phyloP scores from a whole-genome alignment of 495 filamentous ascomycete species.

The Penicillium subrubescens region DNA sequence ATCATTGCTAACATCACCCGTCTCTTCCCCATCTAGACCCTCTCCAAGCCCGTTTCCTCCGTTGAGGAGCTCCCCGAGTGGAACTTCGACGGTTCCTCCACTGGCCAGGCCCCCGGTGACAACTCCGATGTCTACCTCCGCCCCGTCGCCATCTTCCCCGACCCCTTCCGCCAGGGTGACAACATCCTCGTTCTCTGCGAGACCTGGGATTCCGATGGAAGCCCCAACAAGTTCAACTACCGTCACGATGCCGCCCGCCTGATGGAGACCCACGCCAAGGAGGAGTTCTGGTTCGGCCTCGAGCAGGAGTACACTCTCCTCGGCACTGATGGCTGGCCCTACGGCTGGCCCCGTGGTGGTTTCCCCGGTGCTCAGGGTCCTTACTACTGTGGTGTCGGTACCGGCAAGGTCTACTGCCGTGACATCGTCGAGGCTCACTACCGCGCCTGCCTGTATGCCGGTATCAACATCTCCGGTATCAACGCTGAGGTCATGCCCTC shows the following conservation, averaged over 20 bases:
- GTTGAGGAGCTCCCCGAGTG: conserved; percentile 91
- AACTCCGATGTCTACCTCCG: conserved; percentile 98
- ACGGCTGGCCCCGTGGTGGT: conserved; percentile 94
- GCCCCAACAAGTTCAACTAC: conserved; percentile 98
- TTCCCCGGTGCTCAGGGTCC: conserved; percentile 97
- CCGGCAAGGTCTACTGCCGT: conserved; percentile 96
- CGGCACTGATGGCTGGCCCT: conserved; percentile 78
- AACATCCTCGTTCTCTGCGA: conserved; percentile 95
- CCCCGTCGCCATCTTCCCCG: conserved; percentile 86
- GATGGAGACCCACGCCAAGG: conserved; percentile 82
- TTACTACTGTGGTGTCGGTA: conserved; percentile 99
- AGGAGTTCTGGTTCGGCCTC: conserved; percentile 95
- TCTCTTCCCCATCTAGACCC: conserved; percentile 58
- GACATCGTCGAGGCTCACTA: conserved; percentile 99
- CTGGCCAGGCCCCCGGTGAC: conserved; percentile 89
- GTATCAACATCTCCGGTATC: conserved; percentile 94
- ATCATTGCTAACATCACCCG: conserved; percentile 12
- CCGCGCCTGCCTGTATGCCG: conserved; percentile 91
- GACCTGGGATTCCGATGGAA: conserved; percentile 95
- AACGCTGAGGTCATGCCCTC: conserved; percentile 99
- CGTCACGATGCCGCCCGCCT: conserved; percentile 84
- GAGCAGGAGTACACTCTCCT: conserved; percentile 98
- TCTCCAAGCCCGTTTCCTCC: conserved; percentile 61
- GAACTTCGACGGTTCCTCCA: conserved; percentile 99
- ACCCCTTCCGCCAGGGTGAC: conserved; percentile 82